Conservation (phyloP, 345 rosid genomes). For the Eucalyptus melliodora region DNA sequence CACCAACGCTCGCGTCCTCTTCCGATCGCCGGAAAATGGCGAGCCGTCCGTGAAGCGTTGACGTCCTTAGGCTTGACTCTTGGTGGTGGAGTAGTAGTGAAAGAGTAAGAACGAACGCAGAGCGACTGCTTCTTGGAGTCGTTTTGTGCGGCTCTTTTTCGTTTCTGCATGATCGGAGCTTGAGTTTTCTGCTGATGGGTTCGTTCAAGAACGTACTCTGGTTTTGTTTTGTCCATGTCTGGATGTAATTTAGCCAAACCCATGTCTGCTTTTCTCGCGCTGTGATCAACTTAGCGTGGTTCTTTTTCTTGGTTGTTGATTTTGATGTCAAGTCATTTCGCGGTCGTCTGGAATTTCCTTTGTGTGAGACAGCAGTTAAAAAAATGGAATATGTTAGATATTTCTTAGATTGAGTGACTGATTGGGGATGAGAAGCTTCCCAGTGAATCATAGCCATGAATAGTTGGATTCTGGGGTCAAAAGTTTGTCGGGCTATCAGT, state of each 20-base stretch:
- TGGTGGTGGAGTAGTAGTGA: too few species aligned
- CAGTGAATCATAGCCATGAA: neutral
- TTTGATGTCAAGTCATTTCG: neutral
- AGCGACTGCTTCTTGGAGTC: neutral
- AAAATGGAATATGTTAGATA: neutral
- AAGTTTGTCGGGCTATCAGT: neutral
- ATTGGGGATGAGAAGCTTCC: neutral
- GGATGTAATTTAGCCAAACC: neutral
- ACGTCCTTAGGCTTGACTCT: neutral
- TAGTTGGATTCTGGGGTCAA: neutral
- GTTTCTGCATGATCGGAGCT: neutral
- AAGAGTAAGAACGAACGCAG: neutral
- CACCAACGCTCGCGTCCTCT: neutral
- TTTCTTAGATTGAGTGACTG: neutral
- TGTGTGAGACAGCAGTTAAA: neutral
- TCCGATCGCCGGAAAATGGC: neutral
- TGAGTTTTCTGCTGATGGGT: neutral
- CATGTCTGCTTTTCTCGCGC: neutral
- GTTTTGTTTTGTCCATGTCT: neutral
- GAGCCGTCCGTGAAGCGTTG: neutral
- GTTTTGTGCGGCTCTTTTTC: neutral
- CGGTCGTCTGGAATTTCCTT: neutral
- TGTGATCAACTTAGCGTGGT: neutral
- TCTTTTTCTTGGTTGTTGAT: neutral
- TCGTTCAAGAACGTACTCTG: neutral